phyloP scores from a whole-genome alignment of 2,329 filamentous ascomycete genomes.

The Beauveria sp. region DNA sequence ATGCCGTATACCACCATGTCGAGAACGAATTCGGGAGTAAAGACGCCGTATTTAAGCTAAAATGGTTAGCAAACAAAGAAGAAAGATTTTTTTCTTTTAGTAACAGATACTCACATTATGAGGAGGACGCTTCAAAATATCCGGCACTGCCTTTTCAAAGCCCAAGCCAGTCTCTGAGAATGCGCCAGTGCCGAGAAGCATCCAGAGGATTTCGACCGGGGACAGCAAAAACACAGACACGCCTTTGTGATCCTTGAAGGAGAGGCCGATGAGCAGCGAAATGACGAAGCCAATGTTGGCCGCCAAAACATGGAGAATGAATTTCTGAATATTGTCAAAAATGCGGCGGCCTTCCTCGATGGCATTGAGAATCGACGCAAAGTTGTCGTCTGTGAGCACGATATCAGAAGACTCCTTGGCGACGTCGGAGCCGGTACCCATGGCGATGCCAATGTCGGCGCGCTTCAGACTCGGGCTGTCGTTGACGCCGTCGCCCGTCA shows the following conservation, averaged over 20 bases:
- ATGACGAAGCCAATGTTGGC: constrained; percentile 62
- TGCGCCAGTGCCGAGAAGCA: constrained; percentile 65
- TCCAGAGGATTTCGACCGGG: constrained; percentile 66
- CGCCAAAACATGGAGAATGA: constrained; percentile 57
- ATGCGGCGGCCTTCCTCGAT: constrained; percentile 61
- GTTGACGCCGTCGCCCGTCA: constrained; percentile 67
- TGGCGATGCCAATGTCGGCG: constrained; percentile 63
- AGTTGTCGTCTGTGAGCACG: constrained; percentile 63
- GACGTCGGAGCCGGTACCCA: constrained; percentile 62
- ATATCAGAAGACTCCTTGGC: constrained; percentile 60
- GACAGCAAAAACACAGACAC: constrained; percentile 63
- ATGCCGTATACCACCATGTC: constrained; percentile 58
- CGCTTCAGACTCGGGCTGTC: constrained; percentile 60
- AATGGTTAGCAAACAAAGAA: background rate
- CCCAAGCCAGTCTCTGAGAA: constrained; percentile 67
- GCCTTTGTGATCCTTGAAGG: constrained; percentile 56
- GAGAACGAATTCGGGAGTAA: constrained; percentile 54
- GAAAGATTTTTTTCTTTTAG: background rate
- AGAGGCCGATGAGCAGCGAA: constrained; percentile 58
- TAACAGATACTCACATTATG: constrained; percentile 37
- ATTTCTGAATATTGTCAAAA: constrained; percentile 66
- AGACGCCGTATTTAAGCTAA: constrained; percentile 45
- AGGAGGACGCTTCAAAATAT: constrained; percentile 59
- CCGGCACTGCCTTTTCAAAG: constrained; percentile 59
- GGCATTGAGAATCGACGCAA: constrained; percentile 34